These are phyloP conservation scores for Fistulifera pelliculosa DNA, from an alignment of 108 stramenopile genomes.

Conservation along the genomic window DNA sequence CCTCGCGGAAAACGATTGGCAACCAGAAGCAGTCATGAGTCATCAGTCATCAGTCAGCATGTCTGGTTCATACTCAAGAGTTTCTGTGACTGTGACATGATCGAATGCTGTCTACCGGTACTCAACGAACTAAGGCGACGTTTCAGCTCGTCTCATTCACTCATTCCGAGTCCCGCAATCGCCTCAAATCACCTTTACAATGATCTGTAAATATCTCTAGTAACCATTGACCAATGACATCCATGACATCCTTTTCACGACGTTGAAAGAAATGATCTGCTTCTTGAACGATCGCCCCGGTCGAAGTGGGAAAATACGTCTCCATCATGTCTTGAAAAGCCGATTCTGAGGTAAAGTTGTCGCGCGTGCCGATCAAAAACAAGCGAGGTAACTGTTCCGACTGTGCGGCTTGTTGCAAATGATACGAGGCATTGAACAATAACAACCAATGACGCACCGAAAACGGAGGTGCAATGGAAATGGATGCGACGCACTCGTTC, in stretches of 20 bases:
- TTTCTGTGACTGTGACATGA: too few relatives aligned
- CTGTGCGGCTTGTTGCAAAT: conserved; percentile 29
- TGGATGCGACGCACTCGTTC: conserved; percentile 30
- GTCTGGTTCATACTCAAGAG: too few relatives aligned
- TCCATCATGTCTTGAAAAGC: conserved; percentile 25
- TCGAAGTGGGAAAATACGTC: conserved; percentile 8
- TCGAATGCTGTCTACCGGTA: too few relatives aligned
- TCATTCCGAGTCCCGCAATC: too few relatives aligned
- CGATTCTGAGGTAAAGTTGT: conserved; percentile 46
- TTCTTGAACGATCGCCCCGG: conserved; percentile 28
- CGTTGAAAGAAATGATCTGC: conserved; percentile 47
- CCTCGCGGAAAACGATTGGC: too few relatives aligned
- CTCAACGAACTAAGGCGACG: too few relatives aligned
- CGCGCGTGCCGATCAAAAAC: conserved; percentile 30
- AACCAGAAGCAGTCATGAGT: too few relatives aligned
- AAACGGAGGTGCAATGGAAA: conserved; percentile 45
- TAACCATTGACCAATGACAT: conserved; percentile 30
- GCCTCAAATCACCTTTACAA: too few relatives aligned
- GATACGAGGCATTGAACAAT: conserved; percentile 34
- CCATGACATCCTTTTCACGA: conserved; percentile 46
- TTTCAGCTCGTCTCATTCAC: too few relatives aligned
- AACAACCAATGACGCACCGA: conserved; percentile 39
- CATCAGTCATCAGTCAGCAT: too few relatives aligned
- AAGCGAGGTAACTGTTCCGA: conserved; percentile 23
- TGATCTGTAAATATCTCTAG: conserved; percentile 1